phyloP scores from a whole-genome alignment of 495 filamentous ascomycete species.

The Aspergillus indologenus region DNA sequence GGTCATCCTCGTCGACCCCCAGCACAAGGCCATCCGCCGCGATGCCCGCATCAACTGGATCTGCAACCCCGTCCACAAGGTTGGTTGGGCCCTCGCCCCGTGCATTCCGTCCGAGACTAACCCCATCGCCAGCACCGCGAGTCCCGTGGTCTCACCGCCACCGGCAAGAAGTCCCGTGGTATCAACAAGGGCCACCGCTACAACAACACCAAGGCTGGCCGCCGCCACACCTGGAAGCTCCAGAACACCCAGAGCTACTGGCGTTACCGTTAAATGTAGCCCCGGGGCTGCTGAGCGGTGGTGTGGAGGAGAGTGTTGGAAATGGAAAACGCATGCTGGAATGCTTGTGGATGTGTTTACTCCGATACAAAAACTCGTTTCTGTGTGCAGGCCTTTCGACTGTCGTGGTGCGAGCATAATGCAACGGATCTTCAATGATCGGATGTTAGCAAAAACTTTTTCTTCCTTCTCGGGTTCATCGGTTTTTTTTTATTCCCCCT shows the following conservation, averaged over 20 bases:
- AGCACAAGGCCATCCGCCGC: constrained; percentile 99
- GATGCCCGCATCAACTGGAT: constrained; percentile 99
- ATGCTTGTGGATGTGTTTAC: constrained; percentile 37
- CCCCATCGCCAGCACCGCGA: constrained; percentile 75
- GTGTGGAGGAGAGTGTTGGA: constrained; percentile 30
- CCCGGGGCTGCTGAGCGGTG: not conserved
- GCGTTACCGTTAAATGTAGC: constrained; percentile 66
- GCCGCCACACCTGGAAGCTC: constrained; percentile 99
- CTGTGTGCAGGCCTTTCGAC: constrained; percentile 30
- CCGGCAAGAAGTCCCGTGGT: constrained; percentile 98
- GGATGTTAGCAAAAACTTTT: constrained; percentile 47
- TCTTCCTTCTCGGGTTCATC: constrained; percentile 31
- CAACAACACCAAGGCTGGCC: constrained; percentile 94
- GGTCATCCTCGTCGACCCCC: constrained; percentile 98
- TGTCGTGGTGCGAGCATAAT: constrained; percentile 40
- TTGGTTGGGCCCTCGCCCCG: constrained; percentile 14
- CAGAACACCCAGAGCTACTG: constrained; percentile 97
- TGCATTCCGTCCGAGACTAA: not conserved
- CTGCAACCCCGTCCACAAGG: constrained; percentile 97
- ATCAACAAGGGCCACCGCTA: constrained; percentile 97
- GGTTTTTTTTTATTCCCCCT: constrained; percentile 38
- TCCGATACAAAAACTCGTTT: constrained; percentile 35
- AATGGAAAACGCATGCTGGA: constrained; percentile 23
- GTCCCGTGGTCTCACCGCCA: constrained; percentile 90
- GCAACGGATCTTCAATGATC: constrained; percentile 39